These are phyloP conservation scores for Avicennia marina DNA, from an alignment of 257 asterid species.

Conservation along the genomic window DNA sequence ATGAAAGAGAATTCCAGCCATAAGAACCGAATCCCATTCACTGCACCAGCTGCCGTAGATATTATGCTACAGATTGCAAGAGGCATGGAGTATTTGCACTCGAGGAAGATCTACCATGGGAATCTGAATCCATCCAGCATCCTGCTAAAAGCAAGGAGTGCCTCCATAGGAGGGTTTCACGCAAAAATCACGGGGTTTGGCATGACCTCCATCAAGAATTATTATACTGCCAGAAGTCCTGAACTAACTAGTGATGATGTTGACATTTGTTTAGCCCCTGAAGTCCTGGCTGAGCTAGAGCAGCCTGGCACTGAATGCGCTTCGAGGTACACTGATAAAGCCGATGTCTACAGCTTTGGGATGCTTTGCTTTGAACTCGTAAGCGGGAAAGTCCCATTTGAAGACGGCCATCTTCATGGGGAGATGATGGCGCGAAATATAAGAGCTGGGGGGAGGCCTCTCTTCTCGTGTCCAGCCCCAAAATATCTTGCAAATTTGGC, in stretches of 20 bases:
- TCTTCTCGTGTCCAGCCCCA: constrained; percentile 72
- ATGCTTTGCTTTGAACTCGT: constrained; percentile 83
- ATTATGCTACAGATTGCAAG: constrained; percentile 84
- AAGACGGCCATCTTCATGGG: constrained; percentile 72
- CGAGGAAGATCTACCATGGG: constrained; percentile 61
- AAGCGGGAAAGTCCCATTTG: constrained; percentile 76
- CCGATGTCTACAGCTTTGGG: constrained; percentile 79
- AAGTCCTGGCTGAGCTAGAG: constrained; percentile 60
- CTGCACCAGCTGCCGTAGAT: constrained; percentile 65
- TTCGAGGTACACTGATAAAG: constrained; percentile 54
- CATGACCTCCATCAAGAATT: constrained; percentile 37
- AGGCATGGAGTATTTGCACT: constrained; percentile 88
- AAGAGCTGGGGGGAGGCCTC: constrained; percentile 83
- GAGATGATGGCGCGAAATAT: constrained; percentile 64
- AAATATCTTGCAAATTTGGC: constrained; percentile 65
- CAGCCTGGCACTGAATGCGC: constrained; percentile 27
- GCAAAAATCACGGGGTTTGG: constrained; percentile 65
- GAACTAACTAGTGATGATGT: constrained; percentile 28
- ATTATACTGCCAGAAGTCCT: constrained; percentile 26
- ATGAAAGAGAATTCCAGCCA: constrained; percentile 59
- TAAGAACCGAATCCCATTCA: constrained; percentile 48
- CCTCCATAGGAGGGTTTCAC: constrained; percentile 47
- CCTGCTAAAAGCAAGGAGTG: constrained; percentile 51
- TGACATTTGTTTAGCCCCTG: constrained; percentile 83
- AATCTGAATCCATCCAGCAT: constrained; percentile 67